These are phyloP conservation scores for Rasamsonia emersonii DNA, from an alignment of 2,329 filamentous ascomycete species.

Conservation along the genomic window DNA sequence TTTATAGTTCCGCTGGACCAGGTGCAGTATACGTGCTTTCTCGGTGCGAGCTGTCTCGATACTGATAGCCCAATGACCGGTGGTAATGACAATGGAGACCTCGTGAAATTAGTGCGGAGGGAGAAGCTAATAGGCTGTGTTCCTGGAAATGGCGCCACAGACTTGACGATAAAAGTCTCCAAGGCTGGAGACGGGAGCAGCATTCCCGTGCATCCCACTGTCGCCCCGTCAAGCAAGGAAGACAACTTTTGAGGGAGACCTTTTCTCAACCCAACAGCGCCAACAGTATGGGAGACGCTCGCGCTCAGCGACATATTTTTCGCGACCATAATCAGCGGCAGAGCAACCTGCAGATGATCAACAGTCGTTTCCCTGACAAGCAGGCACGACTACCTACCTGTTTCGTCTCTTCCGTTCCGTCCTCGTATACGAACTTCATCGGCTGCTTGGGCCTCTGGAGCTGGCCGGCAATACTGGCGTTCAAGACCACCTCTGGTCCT, in stretches of 20 bases:
- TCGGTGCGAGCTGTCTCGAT: constrained; percentile 21
- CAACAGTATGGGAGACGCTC: constrained; percentile 21
- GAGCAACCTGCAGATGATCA: constrained; percentile 19
- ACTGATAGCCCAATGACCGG: constrained; percentile 25
- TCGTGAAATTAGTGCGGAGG: constrained; percentile 19
- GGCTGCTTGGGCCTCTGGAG: constrained; percentile 17
- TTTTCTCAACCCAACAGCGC: constrained; percentile 17
- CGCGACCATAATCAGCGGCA: constrained; percentile 20
- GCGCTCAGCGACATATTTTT: constrained; percentile 25
- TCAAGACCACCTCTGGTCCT: constrained; percentile 20
- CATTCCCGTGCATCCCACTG: constrained; percentile 17
- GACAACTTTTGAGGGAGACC: constrained; percentile 19
- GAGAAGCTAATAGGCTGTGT: constrained; percentile 26
- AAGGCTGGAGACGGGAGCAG: constrained; percentile 25
- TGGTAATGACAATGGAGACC: constrained; percentile 17
- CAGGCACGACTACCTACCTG: no score
- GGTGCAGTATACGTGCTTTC: constrained; percentile 22
- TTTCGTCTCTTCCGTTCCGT: constrained; percentile 17
- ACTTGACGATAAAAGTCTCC: constrained; percentile 21
- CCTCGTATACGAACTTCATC: constrained; percentile 16
- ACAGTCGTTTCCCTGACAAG: neutral
- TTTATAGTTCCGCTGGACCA: constrained; percentile 30
- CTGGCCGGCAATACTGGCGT: constrained; percentile 23
- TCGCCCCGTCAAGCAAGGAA: constrained; percentile 24
- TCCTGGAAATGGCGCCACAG: constrained; percentile 21